Evolutionary conservation across 2,329 filamentous ascomycete genomes (phyloP).

Genomic region (Xylaria sp.): DNA sequence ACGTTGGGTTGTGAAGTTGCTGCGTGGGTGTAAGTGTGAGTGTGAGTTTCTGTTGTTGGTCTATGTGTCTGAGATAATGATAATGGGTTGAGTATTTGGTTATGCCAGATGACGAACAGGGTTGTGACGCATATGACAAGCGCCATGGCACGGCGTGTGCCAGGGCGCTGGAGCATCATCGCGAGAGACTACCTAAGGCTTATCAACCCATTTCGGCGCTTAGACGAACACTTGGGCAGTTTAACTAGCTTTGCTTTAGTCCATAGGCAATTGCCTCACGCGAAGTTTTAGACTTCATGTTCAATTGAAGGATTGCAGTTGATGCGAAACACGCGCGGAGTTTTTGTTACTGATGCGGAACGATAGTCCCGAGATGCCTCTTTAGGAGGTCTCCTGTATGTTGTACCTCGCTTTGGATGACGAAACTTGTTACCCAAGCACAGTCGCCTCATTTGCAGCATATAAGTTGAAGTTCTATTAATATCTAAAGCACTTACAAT

Average conservation of each 20-base stretch:
- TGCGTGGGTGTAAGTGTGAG: neutral
- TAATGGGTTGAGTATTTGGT: neutral
- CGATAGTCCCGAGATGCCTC: conserved; percentile 29
- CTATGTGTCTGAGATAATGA: neutral
- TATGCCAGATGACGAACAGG: conserved; percentile 30
- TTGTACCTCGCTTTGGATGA: neutral
- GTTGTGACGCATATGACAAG: conserved; percentile 6
- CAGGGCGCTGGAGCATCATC: conserved; percentile 23
- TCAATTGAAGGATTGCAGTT: neutral
- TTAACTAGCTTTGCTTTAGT: neutral
- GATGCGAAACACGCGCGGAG: conserved; percentile 6
- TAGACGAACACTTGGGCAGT: too few species aligned
- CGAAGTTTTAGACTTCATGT: neutral
- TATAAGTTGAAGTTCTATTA: neutral
- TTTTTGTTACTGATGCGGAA: conserved; percentile 23
- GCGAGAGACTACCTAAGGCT: neutral
- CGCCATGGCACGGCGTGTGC: conserved; percentile 18
- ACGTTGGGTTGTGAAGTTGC: neutral
- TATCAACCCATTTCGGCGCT: neutral
- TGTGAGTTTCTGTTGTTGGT: neutral
- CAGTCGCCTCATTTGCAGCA: neutral
- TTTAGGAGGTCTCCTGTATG: conserved; percentile 14
- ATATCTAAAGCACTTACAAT: neutral
- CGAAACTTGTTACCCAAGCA: neutral
- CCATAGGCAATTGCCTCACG: neutral